phyloP scores from a whole-genome alignment of 495 filamentous ascomycete species.

The Talaromyces trachyspermus region DNA sequence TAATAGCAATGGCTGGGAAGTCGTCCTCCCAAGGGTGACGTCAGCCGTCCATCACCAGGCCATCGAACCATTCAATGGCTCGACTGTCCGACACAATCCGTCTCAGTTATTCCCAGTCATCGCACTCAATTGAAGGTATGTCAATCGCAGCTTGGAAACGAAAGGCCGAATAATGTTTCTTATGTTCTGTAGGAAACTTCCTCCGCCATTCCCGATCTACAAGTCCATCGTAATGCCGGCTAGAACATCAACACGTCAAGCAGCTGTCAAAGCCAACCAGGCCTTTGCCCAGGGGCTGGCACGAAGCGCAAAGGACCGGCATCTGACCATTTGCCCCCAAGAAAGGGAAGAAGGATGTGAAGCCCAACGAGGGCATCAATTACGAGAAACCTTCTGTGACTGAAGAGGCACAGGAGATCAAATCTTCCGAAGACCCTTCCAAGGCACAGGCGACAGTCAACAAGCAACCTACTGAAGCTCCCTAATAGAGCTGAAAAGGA shows the following conservation, averaged over 20 bases:
- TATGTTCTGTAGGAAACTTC: not conserved
- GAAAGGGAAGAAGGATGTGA: conserved; percentile 25
- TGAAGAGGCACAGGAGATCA: conserved; percentile 1
- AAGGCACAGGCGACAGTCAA: conserved; percentile 3
- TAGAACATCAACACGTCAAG: conserved; percentile 35
- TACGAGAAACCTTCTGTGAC: conserved; percentile 6
- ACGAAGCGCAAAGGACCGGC: conserved; percentile 29
- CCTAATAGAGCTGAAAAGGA: conserved; percentile 12
- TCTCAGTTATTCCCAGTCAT: not conserved
- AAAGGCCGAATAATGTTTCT: not conserved
- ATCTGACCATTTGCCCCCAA: conserved; percentile 23
- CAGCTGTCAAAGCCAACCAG: conserved; percentile 40
- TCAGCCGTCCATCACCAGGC: conserved; percentile 18
- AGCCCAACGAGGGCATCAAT: not conserved
- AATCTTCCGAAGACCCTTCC: not conserved
- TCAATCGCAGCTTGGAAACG: not conserved
- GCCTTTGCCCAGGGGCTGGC: conserved; percentile 26
- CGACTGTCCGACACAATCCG: too few relatives aligned
- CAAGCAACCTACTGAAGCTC: conserved; percentile 4
- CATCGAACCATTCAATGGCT: not conserved
- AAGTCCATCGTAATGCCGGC: conserved; percentile 9
- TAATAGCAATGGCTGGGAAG: not conserved
- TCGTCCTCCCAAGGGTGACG: conserved; percentile 12
- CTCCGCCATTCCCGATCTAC: not conserved
- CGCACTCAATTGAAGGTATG: conserved; percentile 2